Conservation (phyloP, 2,329 filamentous ascomycete species). For the Ophiobolus disseminans region DNA sequence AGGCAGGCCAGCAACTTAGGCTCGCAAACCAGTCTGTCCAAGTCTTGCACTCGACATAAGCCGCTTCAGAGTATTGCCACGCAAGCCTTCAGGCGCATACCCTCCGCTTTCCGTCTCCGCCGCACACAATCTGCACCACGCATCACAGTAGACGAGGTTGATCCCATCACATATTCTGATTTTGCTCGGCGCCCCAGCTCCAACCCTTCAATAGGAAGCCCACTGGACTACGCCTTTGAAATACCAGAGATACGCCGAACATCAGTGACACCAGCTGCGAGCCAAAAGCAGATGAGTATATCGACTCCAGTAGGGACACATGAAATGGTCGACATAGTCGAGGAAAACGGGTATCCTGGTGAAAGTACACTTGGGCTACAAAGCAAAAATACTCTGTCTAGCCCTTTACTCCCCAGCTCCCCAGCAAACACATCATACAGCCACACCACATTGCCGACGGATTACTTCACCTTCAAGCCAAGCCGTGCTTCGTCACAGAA, state of each 20-base stretch:
- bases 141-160: constrained; percentile 1
- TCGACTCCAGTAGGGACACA: constrained; percentile 2
- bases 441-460: too few relatives aligned
- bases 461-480: too few relatives aligned
- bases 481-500: too few relatives aligned
- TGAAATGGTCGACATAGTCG: constrained; percentile 11
- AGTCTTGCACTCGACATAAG: neutral
- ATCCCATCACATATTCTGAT: neutral
- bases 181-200: constrained; percentile 12
- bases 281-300: neutral
- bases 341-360: neutral
- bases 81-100: constrained; percentile 15
- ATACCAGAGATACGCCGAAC: constrained; percentile 11
- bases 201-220: constrained; percentile 18
- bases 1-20: neutral
- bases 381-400: too few relatives aligned
- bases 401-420: too few relatives aligned
- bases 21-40: neutral
- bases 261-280: constrained; percentile 3
- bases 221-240: constrained; percentile 11
- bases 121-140: constrained; percentile 14
- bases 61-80: neutral
- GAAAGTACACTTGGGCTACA: too few relatives aligned
- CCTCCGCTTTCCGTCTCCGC: constrained; percentile 13
- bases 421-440: too few relatives aligned